phyloP scores from a whole-genome alignment of 495 filamentous ascomycete species.

The Trichoderma parareesei region DNA sequence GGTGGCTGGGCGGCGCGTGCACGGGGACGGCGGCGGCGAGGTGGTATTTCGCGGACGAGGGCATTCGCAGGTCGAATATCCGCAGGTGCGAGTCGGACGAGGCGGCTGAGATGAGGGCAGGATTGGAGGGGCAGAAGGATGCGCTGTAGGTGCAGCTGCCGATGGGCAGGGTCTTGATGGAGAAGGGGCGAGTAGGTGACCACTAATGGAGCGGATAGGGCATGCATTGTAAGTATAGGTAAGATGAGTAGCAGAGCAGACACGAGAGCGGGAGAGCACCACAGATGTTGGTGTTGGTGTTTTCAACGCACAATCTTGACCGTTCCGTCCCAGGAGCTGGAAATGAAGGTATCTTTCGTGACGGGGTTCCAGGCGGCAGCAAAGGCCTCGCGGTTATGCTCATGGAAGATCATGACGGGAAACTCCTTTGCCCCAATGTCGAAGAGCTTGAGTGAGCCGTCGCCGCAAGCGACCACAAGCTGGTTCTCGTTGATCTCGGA shows the following conservation, averaged over 20 bases:
- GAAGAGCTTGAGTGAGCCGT: conserved; percentile 91
- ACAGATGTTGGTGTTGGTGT: background rate
- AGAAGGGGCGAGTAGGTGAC: conserved; percentile 63
- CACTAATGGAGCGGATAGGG: conserved; percentile 37
- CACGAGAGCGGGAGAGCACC: background rate
- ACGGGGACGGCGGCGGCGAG: conserved; percentile 69
- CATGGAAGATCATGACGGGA: conserved; percentile 79
- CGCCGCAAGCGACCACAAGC: conserved; percentile 75
- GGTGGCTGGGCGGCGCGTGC: conserved; percentile 48
- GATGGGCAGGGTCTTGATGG: conserved; percentile 75
- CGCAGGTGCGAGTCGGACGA: conserved; percentile 78
- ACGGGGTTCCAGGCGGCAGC: conserved; percentile 86
- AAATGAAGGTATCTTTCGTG: conserved; percentile 82
- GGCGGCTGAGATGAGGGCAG: conserved; percentile 71
- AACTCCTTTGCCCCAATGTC: conserved; percentile 70
- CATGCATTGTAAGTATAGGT: conserved; percentile 12
- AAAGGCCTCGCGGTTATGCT: conserved; percentile 88
- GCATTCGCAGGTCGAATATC: conserved; percentile 82
- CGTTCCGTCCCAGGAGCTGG: conserved; percentile 87
- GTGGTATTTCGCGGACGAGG: conserved; percentile 73
- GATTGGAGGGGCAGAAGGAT: conserved; percentile 70
- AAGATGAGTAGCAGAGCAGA: background rate
- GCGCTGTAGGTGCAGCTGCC: conserved; percentile 88
- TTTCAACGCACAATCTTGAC: conserved; percentile 62
- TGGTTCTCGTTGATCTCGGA: conserved; percentile 94